phyloP scores from a whole-genome alignment of 208 protist genomes.

The Leishmania guyanensis region DNA sequence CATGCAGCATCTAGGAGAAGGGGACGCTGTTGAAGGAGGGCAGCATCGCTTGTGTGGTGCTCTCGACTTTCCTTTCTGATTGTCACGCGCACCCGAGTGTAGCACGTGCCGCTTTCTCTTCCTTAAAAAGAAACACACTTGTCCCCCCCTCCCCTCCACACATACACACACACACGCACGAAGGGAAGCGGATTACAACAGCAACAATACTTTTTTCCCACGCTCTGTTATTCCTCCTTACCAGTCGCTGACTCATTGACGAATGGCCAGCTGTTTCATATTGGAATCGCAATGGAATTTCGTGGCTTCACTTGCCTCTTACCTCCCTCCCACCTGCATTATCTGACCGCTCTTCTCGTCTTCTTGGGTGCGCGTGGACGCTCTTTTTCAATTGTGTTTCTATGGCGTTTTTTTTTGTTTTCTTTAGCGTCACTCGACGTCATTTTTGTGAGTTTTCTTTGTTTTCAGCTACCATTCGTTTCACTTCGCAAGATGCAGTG shows the following conservation, averaged over 20 bases:
- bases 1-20: too few relatives aligned
- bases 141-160: neutral
- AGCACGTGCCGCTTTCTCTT: neutral
- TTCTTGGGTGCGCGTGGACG: neutral
- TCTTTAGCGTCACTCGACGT: neutral
- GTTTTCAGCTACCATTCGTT: neutral
- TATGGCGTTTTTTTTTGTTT: neutral
- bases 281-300: neutral
- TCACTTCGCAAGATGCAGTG: neutral
- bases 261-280: neutral
- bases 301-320: neutral
- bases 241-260: neutral
- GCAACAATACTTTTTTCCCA: neutral
- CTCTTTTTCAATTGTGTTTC: neutral
- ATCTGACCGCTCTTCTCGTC: neutral
- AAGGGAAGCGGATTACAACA: neutral
- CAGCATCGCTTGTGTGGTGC: neutral
- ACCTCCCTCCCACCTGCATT: neutral
- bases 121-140: too few relatives aligned
- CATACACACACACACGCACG: neutral
- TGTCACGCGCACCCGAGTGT: neutral
- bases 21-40: neutral
- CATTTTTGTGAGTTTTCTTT: neutral
- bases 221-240: neutral
- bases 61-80: neutral